Conservation (phyloP, 2,329 filamentous ascomycete species). For the Zymoseptoria tritici region DNA sequence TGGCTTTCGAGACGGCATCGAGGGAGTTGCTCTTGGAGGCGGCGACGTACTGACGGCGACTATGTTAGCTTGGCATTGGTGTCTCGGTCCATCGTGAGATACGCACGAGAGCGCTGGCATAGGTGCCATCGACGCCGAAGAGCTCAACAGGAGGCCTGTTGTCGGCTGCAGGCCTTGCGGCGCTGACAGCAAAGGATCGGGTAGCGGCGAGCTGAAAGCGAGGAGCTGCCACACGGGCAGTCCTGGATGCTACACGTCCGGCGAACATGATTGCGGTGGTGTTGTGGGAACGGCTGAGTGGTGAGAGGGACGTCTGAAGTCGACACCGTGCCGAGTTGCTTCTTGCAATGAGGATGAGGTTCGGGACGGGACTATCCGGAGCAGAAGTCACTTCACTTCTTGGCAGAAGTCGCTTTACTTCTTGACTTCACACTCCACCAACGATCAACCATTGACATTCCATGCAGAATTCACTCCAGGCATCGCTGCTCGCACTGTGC, state of each 20-base stretch:
- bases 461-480: too few relatives aligned
- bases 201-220: slow-evolving; percentile 56
- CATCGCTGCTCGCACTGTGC: too few relatives aligned
- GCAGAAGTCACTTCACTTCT: background rate
- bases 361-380: slow-evolving; percentile 1
- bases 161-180: background rate
- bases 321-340: background rate
- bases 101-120: slow-evolving; percentile 95
- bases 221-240: slow-evolving; percentile 48
- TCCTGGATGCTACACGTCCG: slow-evolving; percentile 49
- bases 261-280: slow-evolving; percentile 45
- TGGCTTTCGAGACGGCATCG: slow-evolving; percentile 75
- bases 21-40: slow-evolving; percentile 80
- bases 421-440: background rate
- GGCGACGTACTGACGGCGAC: slow-evolving; percentile 74
- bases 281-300: slow-evolving; percentile 3
- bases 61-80: slow-evolving; percentile 1
- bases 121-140: slow-evolving; percentile 95
- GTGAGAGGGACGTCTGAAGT: slow-evolving; percentile 1
- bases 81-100: background rate
- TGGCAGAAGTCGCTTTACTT: background rate
- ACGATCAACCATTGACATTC: too few relatives aligned
- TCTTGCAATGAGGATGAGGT: background rate
- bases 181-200: slow-evolving; percentile 76
- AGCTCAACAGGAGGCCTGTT: slow-evolving; percentile 43